A percentile compares a stretch with the other conserved stretches of the same genome.
phyloP scores from a whole-genome alignment of 1,284 basidiomycete species.

The Irpex sp. region DNA sequence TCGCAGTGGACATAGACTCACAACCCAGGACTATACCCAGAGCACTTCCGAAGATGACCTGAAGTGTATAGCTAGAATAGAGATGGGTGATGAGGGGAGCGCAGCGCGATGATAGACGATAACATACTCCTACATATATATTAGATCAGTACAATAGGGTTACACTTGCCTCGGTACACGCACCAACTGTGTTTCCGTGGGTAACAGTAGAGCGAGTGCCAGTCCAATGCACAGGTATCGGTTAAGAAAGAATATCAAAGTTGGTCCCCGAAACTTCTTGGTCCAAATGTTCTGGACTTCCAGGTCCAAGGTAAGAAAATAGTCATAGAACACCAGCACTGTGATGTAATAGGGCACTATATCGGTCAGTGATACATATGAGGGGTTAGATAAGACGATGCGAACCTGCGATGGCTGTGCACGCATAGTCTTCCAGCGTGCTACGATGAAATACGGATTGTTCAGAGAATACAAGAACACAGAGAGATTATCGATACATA shows the following conservation, averaged over 20 bases:
- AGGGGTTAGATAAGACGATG: background rate
- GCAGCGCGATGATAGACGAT: background rate
- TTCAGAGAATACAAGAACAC: background rate
- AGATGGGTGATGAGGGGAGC: background rate
- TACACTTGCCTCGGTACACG: background rate
- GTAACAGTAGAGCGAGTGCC: background rate
- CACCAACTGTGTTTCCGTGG: background rate
- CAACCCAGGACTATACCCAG: background rate
- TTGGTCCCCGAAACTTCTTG: background rate
- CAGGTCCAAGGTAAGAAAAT: conserved; percentile 4
- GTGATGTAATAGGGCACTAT: background rate
- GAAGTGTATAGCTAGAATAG: background rate
- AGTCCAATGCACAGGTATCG: conserved; percentile 4
- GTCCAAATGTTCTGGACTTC: conserved; percentile 9
- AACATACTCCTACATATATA: background rate
- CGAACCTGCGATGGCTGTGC: background rate
- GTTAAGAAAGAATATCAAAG: conserved; percentile 3
- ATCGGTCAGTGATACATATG: background rate
- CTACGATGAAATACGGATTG: background rate
- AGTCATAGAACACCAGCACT: conserved; percentile 9
- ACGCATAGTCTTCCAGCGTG: background rate
- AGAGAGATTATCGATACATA: background rate
- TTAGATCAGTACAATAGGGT: background rate
- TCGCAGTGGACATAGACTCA: background rate
- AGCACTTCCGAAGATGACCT: background rate